Conservation (phyloP, 768 basidiomycete genomes). For the Rhodotorula sphaerocarpa region DNA sequence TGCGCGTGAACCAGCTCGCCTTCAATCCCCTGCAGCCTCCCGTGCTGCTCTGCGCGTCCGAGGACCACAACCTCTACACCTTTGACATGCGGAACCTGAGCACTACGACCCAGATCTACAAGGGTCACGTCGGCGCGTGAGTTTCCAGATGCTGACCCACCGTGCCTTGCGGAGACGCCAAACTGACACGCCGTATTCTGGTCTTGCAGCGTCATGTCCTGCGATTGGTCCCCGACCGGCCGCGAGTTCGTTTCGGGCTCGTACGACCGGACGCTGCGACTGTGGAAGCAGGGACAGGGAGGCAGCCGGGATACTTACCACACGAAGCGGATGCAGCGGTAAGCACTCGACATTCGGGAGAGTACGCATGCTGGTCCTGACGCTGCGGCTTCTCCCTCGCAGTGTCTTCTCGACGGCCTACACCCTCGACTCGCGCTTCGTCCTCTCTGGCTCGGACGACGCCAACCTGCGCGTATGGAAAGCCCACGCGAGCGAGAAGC, state of each 20-base stretch:
- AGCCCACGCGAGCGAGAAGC: conserved; percentile 77
- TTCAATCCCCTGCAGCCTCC: conserved; percentile 98
- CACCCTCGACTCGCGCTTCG: conserved; percentile 69
- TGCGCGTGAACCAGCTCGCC: conserved; percentile 78
- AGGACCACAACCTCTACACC: conserved; percentile 96
- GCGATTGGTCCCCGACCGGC: conserved; percentile 96
- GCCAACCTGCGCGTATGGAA: conserved; percentile 40
- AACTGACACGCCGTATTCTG: conserved; percentile 48
- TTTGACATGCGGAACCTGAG: conserved; percentile 84
- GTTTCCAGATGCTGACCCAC: neutral
- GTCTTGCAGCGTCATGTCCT: conserved; percentile 62
- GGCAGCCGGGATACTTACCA: conserved; percentile 83
- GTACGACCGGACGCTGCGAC: conserved; percentile 86
- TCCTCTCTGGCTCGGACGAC: conserved; percentile 40
- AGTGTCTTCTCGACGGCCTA: conserved; percentile 83
- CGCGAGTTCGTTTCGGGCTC: conserved; percentile 91
- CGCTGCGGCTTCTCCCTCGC: neutral
- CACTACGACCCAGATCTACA: conserved; percentile 83
- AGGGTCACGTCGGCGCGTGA: conserved; percentile 68
- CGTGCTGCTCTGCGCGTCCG: conserved; percentile 81
- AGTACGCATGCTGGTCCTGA: too few species aligned
- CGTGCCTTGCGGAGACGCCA: too few species aligned
- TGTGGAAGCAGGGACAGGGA: conserved; percentile 84
- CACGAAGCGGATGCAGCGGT: conserved; percentile 98
- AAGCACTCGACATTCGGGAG: too few species aligned